Evolutionary conservation across 2,329 filamentous ascomycete genomes (phyloP).

Genomic region (Hymenoscyphus scutula): DNA sequence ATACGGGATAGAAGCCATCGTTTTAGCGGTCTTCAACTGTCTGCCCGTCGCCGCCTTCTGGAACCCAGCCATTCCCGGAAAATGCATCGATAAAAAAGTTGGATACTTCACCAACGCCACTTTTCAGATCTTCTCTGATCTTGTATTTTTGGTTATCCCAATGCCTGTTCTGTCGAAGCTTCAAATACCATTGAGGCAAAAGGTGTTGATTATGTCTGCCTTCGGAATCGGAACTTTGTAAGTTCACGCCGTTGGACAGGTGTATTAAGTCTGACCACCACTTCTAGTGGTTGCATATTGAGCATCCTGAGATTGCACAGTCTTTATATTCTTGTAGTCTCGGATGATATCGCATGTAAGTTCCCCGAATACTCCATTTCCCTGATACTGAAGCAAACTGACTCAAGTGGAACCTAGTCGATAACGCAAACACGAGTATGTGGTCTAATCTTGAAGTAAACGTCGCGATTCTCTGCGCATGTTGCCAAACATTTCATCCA

Average conservation of each 20-base stretch:
- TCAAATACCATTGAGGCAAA: conserved; percentile 22
- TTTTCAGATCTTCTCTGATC: conserved; percentile 25
- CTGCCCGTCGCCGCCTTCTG: conserved; percentile 23
- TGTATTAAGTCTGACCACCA: background rate
- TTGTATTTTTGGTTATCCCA: conserved; percentile 23
- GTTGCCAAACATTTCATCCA: conserved; percentile 63
- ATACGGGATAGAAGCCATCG: conserved; percentile 16
- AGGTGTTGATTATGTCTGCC: conserved; percentile 23
- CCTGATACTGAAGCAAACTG: background rate
- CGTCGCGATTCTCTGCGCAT: conserved; percentile 48
- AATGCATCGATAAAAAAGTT: conserved; percentile 19
- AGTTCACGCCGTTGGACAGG: conserved; percentile 7
- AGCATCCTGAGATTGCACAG: conserved; percentile 21
- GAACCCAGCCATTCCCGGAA: background rate
- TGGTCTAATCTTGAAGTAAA: conserved; percentile 38
- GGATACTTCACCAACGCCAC: conserved; percentile 24
- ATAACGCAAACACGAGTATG: conserved; percentile 22
- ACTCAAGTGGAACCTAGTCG: background rate
- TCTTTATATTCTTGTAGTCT: conserved; percentile 17
- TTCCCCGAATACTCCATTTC: background rate
- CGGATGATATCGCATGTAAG: conserved; percentile 20
- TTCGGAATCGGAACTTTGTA: conserved; percentile 29
- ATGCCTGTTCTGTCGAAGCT: conserved; percentile 22
- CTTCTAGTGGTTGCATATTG: conserved; percentile 22
- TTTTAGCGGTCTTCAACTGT: conserved; percentile 21